phyloP scores from a whole-genome alignment of 139 green algal species.

The Chlamydomonas incerta region DNA sequence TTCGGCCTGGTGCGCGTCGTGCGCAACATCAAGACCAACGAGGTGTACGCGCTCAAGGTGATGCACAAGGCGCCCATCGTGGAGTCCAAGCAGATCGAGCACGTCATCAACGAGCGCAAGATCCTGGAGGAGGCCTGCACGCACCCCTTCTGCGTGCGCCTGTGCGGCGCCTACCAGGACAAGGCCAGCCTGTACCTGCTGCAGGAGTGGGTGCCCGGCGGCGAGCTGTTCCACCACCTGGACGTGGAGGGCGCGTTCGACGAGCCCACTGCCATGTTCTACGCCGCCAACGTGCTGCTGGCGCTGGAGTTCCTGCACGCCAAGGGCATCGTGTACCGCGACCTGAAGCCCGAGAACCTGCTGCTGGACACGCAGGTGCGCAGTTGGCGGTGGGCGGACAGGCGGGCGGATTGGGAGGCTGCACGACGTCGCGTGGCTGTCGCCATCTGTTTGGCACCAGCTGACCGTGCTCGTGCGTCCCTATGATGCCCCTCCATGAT shows the following conservation, averaged over 20 bases:
- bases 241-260: conserved; percentile 71
- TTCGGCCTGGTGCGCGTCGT: conserved; percentile 82
- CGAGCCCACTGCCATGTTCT: conserved; percentile 78
- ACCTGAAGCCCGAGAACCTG: conserved; percentile 92
- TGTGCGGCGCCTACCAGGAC: conserved; percentile 80
- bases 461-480: too few relatives aligned
- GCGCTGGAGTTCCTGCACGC: conserved; percentile 80
- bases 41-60: conserved; percentile 82
- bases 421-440: too few relatives aligned
- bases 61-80: conserved; percentile 82
- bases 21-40: conserved; percentile 68
- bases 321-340: conserved; percentile 81
- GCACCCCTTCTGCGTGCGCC: conserved; percentile 74
- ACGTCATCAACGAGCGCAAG: conserved; percentile 79
- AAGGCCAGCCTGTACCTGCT: conserved; percentile 74
- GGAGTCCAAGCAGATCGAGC: conserved; percentile 85
- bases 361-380: conserved; percentile 72
- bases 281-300: conserved; percentile 80
- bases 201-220: conserved; percentile 79
- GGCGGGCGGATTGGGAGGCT: too few relatives aligned
- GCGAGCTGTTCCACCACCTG: conserved; percentile 86
- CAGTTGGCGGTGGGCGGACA: neutral
- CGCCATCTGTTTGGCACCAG: too few relatives aligned
- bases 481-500: too few relatives aligned
- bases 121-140: conserved; percentile 63